Evolutionary conservation across 164 flowering plant genomes (phyloP), one percentile per base, ranked within the genome.

Genomic region (Aristolochia californica): DNA sequence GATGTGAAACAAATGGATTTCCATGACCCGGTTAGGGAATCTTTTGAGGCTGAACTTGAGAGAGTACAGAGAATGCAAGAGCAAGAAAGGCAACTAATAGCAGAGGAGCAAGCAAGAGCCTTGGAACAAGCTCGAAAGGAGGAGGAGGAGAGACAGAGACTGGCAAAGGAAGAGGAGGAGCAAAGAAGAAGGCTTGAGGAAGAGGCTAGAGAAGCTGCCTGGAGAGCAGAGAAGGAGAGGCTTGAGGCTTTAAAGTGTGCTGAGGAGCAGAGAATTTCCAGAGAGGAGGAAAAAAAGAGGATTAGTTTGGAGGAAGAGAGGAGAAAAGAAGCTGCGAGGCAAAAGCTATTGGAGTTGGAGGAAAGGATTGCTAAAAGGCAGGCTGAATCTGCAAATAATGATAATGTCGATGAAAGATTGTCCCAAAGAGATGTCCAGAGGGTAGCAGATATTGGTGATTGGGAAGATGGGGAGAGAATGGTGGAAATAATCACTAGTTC

Each of bases 41-140:
- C 98, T 45, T 93, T 93, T 76, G 98, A 93, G 80, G 97, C 97
- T 56, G 98, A 93, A 68, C 90, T 93, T 56, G 98, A 93, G 74
- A 78, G 90, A 63, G 97, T 89, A 69, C 98, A 93, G 68, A 80
- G 72, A 74, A 77, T 89, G 77, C 97, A 93, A 69, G 97, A 93
- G 77, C 85, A 77, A 75, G 96, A 89, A 66, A 68, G 97, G 44
- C 91, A 79, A 65, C 73, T 83, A 45, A 62, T 80, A 20, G 66
- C 84, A 65, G 97, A 85, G 64, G 97, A 89, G 69, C 97, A 87
- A 67, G 90, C 83, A 67, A 80, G 84, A 64, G 97, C 85, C 22
- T 44, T 83, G 70, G 96, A 93, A 67, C 69, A 77, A 59, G 89
- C 94, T 62, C 83, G 84, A 21, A 80, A 80, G 71, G 97, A 93